Percentiles rank a stretch among this genome's conserved stretches.
phyloP scores from a whole-genome alignment of 129 eudicot genomes.

The Helianthus tuberosus region DNA sequence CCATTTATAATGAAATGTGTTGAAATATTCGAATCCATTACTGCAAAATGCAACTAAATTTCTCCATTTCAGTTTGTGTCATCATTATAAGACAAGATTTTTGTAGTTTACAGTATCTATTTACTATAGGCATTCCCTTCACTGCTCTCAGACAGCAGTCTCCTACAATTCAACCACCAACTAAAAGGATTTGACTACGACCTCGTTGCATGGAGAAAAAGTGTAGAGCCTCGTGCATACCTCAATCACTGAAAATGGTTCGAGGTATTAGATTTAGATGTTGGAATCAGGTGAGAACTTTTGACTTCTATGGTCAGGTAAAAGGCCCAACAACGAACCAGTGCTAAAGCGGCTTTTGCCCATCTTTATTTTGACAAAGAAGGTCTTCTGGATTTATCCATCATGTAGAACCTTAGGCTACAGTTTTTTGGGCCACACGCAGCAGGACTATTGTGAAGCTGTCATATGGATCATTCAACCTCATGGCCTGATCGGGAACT shows the following conservation, averaged over 20 bases:
- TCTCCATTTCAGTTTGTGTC: too few relatives aligned
- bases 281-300: conserved; percentile 97
- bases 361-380: conserved; percentile 89
- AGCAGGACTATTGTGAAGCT: conserved; percentile 93
- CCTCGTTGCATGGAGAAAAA: conserved; percentile 75
- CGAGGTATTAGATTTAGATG: conserved; percentile 84
- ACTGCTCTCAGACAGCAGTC: too few relatives aligned
- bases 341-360: conserved; percentile 86
- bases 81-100: too few relatives aligned
- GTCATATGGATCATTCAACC: conserved; percentile 75
- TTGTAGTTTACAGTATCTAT: too few relatives aligned
- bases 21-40: too few relatives aligned
- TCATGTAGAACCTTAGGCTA: conserved; percentile 82
- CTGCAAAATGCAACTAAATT: too few relatives aligned
- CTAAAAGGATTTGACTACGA: too few relatives aligned
- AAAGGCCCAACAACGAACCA: too few relatives aligned
- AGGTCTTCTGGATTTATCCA: conserved; percentile 77
- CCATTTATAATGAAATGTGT: too few relatives aligned
- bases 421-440: conserved; percentile 83
- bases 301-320: too few relatives aligned
- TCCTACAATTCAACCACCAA: too few relatives aligned
- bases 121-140: too few relatives aligned
- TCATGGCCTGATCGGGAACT: conserved; percentile 96
- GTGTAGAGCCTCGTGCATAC: conserved; percentile 89
- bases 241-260: conserved; percentile 78